Base-by-base conservation (phyloP, 2,329 filamentous ascomycete genomes). In the Myriangium duriaei region DNA sequence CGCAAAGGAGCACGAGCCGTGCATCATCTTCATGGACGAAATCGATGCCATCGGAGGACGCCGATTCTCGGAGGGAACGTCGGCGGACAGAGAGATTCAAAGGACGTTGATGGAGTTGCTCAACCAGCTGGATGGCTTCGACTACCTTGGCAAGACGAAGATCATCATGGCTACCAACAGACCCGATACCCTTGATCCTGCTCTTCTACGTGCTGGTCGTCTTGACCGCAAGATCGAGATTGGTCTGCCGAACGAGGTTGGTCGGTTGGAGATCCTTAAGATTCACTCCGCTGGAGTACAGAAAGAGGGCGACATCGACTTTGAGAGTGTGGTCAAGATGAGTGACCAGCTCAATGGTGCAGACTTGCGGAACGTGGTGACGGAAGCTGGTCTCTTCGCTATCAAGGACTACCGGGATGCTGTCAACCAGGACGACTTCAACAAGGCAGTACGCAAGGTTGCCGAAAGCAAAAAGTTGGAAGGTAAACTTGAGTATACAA, bases 11-110 rank as follows among this genome's bases (percentile, higher is more conserved):
- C 91, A 98, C 61, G 91, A 98, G 63, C 91, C 91, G 28, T 98
- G 91, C 62, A 98, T 98, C 62, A 98, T 98, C 65, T 98, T 98
- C 74, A 98, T 98, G 91, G 92, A 98, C 70, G 91, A 98, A 65
- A 98, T 98, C 57, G 91, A 98, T 57, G 91, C 91, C 55, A 98
- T 98, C 55, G 91, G 91, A 59, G 92, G 92, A 46, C 77, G 92
- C 52, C 76, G 91, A 53, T 98, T 98, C 64, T 94, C 85, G 1
- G 91, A 98, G 61, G 91, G 92, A 50, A 98, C 91, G 36, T 94
- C 86, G 43, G 91, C 91, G 35, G 91, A 98, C 67, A 80, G 92
- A 55, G 91, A 98, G 62, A 98, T 98, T 51, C 91, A 98, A 65
- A 80, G 91, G 56, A 98, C 91, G 24, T 69, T 98, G 43, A 98